Conservation (phyloP, 257 asterid species). For the Haberlea rhodopensis region DNA sequence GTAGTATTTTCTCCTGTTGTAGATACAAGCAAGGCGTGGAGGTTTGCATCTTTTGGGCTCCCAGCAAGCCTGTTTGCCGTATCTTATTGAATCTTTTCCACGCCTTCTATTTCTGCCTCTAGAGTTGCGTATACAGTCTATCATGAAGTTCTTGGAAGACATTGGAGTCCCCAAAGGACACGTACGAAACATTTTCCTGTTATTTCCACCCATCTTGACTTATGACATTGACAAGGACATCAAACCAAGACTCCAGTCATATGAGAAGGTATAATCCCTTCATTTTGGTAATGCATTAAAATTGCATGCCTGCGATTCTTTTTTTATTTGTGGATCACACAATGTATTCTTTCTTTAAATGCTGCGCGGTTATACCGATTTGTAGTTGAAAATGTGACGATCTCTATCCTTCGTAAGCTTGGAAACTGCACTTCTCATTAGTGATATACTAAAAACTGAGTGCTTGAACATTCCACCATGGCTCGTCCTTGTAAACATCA, state of each 20-base stretch:
- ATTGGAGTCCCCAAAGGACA: constrained; percentile 62
- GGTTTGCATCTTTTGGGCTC: constrained; percentile 69
- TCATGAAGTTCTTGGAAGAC: constrained; percentile 57
- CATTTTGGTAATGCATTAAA: neutral
- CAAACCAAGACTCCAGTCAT: constrained; percentile 56
- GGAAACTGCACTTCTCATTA: neutral
- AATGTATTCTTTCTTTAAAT: neutral
- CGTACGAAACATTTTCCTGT: constrained; percentile 46
- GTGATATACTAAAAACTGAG: neutral
- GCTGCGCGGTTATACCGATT: neutral
- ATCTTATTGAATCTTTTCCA: constrained; percentile 87
- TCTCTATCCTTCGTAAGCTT: neutral
- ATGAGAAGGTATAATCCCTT: constrained; percentile 52
- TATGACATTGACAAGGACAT: constrained; percentile 64
- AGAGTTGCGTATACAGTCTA: constrained; percentile 54
- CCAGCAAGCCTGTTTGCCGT: constrained; percentile 55
- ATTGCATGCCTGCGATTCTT: constrained; percentile 12
- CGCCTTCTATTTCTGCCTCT: constrained; percentile 59
- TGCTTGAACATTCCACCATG: neutral
- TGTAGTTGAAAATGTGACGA: neutral
- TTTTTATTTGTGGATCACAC: neutral
- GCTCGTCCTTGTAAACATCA: neutral
- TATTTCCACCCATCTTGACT: constrained; percentile 72
- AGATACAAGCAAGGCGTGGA: constrained; percentile 97
- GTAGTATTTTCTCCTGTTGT: constrained; percentile 7